These are phyloP conservation scores for Penicillium sp. DNA, from an alignment of 2,329 filamentous ascomycete genomes.

Conservation along the genomic window DNA sequence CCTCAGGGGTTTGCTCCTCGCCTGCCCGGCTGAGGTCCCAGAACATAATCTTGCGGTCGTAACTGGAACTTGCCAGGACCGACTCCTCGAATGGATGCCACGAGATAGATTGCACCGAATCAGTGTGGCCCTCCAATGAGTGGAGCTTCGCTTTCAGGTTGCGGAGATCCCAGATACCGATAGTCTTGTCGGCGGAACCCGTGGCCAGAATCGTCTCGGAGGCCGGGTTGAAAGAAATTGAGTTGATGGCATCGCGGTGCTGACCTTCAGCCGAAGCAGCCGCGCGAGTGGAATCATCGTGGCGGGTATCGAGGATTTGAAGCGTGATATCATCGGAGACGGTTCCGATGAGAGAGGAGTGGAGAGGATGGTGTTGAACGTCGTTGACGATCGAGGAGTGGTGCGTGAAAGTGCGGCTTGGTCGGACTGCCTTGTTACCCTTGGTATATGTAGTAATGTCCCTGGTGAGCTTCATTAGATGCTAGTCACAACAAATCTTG, in stretches of 20 bases:
- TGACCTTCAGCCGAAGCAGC: conserved; percentile 69
- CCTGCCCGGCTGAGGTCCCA: conserved; percentile 93
- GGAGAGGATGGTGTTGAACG: conserved; percentile 88
- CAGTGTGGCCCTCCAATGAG: conserved; percentile 80
- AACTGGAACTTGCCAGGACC: conserved; percentile 85
- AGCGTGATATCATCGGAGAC: conserved; percentile 94
- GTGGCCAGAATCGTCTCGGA: conserved; percentile 90
- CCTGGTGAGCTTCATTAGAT: conserved; percentile 47
- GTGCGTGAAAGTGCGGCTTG: conserved; percentile 75
- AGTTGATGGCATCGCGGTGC: conserved; percentile 90
- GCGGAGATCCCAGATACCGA: conserved; percentile 91
- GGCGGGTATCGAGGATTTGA: conserved; percentile 85
- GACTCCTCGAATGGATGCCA: conserved; percentile 93
- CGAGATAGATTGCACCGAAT: conserved; percentile 84
- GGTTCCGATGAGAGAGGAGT: conserved; percentile 80
- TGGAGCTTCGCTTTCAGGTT: conserved; percentile 89
- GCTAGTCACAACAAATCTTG: neutral
- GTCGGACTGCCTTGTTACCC: conserved; percentile 67
- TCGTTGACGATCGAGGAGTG: conserved; percentile 94
- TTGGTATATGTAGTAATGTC: conserved; percentile 75
- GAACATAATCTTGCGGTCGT: conserved; percentile 90
- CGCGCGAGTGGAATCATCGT: conserved; percentile 62
- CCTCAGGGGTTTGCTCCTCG: conserved; percentile 91
- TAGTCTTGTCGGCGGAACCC: conserved; percentile 90
- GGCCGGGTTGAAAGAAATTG: conserved; percentile 88